Evolutionary conservation across 2,329 filamentous ascomycete species (phyloP).

Genomic region (Dothideomycetidae sp.): DNA sequence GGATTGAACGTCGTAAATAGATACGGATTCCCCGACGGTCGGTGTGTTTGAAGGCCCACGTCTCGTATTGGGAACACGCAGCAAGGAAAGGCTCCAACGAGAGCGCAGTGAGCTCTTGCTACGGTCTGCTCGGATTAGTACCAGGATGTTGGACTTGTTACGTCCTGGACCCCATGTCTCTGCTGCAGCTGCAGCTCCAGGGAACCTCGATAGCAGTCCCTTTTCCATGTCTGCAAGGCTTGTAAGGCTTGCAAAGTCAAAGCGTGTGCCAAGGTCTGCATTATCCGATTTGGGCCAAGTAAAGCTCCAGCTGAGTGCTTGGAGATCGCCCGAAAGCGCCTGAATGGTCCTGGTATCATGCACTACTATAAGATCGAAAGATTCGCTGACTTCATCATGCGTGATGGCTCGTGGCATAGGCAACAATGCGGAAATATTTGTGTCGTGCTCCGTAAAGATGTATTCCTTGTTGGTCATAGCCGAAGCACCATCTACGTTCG

Average conservation of each 20-base stretch:
- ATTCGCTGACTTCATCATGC: constrained; percentile 2
- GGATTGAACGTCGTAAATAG: background rate
- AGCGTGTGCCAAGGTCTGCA: background rate
- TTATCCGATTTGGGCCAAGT: background rate
- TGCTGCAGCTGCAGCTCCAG: constrained; percentile 29
- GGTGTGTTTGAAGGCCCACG: too few relatives aligned
- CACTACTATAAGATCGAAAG: constrained; percentile 16
- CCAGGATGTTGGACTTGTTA: constrained; percentile 2
- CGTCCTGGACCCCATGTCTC: constrained; percentile 16
- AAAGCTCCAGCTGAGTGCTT: constrained; percentile 1
- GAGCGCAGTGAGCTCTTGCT: background rate
- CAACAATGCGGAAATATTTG: constrained; percentile 26
- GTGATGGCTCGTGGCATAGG: constrained; percentile 13
- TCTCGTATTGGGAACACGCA: background rate
- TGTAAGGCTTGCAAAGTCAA: background rate
- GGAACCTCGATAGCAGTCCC: constrained; percentile 31
- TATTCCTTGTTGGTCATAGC: constrained; percentile 17
- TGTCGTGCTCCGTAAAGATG: constrained; percentile 7
- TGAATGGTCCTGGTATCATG: constrained; percentile 20
- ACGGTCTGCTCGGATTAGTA: constrained; percentile 2
- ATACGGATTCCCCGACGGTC: too few relatives aligned
- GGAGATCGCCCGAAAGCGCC: constrained; percentile 19
- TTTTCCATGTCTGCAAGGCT: constrained; percentile 26
- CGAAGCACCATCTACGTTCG: constrained; percentile 16
- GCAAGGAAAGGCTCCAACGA: background rate